Conservation (phyloP, 148 eudicot species). For the Rhododendron ovatum region DNA sequence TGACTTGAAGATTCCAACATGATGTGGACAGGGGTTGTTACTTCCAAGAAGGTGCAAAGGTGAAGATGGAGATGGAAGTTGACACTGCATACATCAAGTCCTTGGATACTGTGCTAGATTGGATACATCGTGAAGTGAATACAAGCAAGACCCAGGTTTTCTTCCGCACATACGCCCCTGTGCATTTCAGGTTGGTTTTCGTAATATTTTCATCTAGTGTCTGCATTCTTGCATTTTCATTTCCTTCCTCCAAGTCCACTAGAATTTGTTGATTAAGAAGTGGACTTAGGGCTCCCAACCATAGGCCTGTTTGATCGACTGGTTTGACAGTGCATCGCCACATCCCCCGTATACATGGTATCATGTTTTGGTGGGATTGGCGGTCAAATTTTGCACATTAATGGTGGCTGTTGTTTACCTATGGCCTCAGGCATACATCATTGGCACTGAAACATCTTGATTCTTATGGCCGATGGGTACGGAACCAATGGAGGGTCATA, state of each 20-base stretch:
- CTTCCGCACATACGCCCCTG: constrained; percentile 89
- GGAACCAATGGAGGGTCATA: neutral
- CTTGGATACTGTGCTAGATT: constrained; percentile 56
- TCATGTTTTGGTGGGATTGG: neutral
- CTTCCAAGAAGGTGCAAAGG: constrained; percentile 70
- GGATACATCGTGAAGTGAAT: constrained; percentile 65
- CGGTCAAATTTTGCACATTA: neutral
- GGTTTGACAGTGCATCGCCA: neutral
- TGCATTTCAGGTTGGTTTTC: constrained; percentile 81
- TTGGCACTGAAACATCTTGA: neutral
- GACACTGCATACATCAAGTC: constrained; percentile 66
- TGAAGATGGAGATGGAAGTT: constrained; percentile 63
- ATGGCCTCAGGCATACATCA: neutral
- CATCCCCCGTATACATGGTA: neutral
- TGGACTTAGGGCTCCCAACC: neutral
- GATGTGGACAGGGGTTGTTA: constrained; percentile 63
- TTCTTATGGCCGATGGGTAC: neutral
- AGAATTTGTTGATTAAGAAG: neutral
- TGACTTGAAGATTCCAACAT: constrained; percentile 4
- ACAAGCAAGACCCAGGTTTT: constrained; percentile 64
- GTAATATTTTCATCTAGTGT: neutral
- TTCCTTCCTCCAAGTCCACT: neutral
- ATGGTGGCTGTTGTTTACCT: neutral
- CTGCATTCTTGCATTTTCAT: neutral
- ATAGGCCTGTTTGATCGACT: neutral